Evolutionary conservation across 768 basidiomycete species (phyloP).

Genomic region (Rubroboletus pulcherrimus): DNA sequence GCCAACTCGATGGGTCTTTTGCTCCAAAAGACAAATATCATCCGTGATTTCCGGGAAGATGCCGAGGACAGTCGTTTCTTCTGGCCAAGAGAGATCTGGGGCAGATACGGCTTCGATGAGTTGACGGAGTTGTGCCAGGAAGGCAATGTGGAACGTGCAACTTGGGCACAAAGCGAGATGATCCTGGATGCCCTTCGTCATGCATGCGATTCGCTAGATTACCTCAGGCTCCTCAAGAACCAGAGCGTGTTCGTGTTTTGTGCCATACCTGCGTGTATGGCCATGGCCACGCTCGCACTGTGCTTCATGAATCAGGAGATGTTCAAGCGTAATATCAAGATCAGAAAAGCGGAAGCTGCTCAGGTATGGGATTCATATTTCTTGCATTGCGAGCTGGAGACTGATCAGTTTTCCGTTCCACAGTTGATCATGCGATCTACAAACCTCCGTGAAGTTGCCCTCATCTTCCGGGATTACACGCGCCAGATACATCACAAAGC

Average conservation of each 20-base stretch:
- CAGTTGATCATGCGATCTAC: constrained; percentile 91
- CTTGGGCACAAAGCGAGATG: constrained; percentile 87
- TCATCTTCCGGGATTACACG: constrained; percentile 80
- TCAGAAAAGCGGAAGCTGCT: constrained; percentile 88
- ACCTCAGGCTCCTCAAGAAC: constrained; percentile 79
- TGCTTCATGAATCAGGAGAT: constrained; percentile 93
- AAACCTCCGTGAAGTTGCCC: constrained; percentile 87
- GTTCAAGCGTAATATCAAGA: constrained; percentile 89
- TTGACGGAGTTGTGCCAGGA: constrained; percentile 64
- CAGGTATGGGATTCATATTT: constrained; percentile 43
- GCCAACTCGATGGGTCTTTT: constrained; percentile 94
- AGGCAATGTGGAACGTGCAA: constrained; percentile 58
- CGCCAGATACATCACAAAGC: constrained; percentile 82
- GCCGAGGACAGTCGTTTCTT: constrained; percentile 79
- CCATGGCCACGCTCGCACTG: constrained; percentile 85
- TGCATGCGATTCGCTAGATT: constrained; percentile 82
- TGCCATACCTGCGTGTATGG: constrained; percentile 93
- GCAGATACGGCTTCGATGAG: constrained; percentile 66
- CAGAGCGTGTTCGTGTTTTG: constrained; percentile 96
- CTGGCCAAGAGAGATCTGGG: constrained; percentile 96
- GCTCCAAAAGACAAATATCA: constrained; percentile 98
- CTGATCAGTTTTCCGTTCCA: background rate
- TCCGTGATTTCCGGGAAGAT: constrained; percentile 93
- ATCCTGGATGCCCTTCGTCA: constrained; percentile 84
- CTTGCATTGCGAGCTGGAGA: background rate